Evolutionary conservation across 176 grass and related monocot genomes (phyloP), one percentile per base, ranked within the genome.

Genomic region (Panicum miliaceum): DNA sequence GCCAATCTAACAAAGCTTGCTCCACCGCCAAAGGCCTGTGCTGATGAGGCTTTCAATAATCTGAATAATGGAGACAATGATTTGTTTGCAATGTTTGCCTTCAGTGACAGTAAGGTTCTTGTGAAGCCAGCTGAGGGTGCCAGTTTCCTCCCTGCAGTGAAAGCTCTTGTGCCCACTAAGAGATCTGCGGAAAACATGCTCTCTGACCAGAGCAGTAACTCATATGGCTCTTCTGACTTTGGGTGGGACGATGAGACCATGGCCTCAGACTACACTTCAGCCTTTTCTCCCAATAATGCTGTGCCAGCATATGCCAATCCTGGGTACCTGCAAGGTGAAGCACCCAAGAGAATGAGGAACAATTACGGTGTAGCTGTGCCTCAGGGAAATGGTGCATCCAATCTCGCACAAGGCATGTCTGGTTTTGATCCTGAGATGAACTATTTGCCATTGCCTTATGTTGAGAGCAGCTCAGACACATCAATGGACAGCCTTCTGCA

Each of bases 131-230:
- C 57, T 64, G 88, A 81, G 75, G 68, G 14, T 64, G 46, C 63
- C n/a, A 70, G 51, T 68, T 66, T 71, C 77, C 4, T 83, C 18
- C 63, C 82, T 63, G 52, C 60, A 27, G 45, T 81, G 51, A 68
- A 88, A 25, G 41, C 48, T 77, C 62, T 60, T 80, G 68, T 15
- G 23, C 34, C 78, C 45, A 62, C 56, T 6, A 57, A 91, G 51
- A 32, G 57, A 60, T 73, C 76, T 9, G 71, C 35, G n/a, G 59
- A 80, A 23, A 90, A 86, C 58, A 84, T 94, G 51, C 58, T 86
- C 65, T 91, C 83, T 75, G 86, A 91, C 48, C 63, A 91, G 81
- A 77, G 81, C 74, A 89, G 89, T 79, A 86, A 91, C 15, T 85
- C 86, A 13, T 91, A 89, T 87, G 86, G 50, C n/a, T 78, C 79